These are phyloP conservation scores for Cladorrhinum sp. DNA, from an alignment of 2,329 filamentous ascomycete genomes.

Conservation along the genomic window DNA sequence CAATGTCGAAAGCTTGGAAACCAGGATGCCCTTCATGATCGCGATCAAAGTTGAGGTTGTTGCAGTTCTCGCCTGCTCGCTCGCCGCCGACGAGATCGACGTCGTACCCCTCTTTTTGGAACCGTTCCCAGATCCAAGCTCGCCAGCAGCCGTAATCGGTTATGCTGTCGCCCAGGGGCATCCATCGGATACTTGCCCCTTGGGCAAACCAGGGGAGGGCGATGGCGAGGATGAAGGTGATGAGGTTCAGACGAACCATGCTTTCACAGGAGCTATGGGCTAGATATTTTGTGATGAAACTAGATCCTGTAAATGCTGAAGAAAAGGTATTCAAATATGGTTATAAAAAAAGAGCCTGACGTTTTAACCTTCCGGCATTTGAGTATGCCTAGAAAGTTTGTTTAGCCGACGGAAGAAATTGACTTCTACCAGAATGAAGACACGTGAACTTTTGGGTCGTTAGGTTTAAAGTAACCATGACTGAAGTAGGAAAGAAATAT, in stretches of 20 bases:
- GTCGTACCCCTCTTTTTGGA: neutral
- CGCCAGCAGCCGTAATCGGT: conserved; percentile 10
- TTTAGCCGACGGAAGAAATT: no score
- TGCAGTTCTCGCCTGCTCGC: conserved; percentile 1
- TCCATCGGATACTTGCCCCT: neutral
- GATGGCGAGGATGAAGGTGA: neutral
- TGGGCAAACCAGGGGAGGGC: neutral
- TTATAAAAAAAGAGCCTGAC: no score
- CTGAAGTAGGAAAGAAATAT: neutral
- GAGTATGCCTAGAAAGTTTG: no score
- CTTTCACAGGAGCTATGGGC: no score
- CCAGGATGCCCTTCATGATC: conserved; percentile 5
- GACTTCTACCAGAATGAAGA: no score
- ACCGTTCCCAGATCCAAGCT: conserved; percentile 5
- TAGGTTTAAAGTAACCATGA: no score
- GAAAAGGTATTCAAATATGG: no score
- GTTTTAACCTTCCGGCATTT: no score
- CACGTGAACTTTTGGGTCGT: no score
- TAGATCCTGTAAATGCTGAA: no score
- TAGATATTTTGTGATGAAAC: no score
- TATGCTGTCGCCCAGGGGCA: conserved; percentile 5
- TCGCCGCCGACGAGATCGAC: conserved; percentile 5
- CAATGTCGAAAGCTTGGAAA: neutral
- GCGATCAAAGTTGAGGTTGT: neutral
- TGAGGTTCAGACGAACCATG: neutral